Base-by-base conservation (phyloP, 495 filamentous ascomycete species). In the Xanthoparmelia taractica region DNA sequence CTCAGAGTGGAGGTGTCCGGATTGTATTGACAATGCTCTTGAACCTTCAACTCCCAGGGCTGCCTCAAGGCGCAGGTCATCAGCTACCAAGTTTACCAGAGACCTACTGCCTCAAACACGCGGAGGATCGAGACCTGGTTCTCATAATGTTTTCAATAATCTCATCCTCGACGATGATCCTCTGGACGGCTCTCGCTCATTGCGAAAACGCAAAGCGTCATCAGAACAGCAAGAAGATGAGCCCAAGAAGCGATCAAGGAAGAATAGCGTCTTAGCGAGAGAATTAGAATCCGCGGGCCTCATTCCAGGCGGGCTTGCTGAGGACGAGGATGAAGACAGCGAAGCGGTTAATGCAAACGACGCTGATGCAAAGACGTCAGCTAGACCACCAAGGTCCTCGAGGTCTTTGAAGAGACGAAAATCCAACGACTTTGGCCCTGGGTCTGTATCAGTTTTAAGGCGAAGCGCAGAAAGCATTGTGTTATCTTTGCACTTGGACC, bases 161-260 rank as follows among this genome's bases (percentile, higher is more conserved):
- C 76, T 91, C 27, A 86, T 91, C 40, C 81, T 91, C 37, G 84
- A 88, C 59, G 90, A 91, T 58, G 90, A 95, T 68, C 82, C 88
- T 17, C 81, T 92, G 76, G 90, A 95, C 73, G 91, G 91, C 52
- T 91, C 91, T 4, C 86, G 92, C 59, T 83, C 90, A 54, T 76
- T 97, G 58, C 83, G 93, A 59, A 97, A 97, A 74, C 85, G 94
- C 52, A 96, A 96, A 75, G 78, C 82, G 38, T 82, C 83, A 27
- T 77, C 80, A 18, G 83, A 84, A 59, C 72, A 75, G 12, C 84
- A 85, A 56, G 83, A 84, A 15, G 50, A 54, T 52, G 71, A 77
- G 23, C 73, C 81, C 41, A 73, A 76, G 36, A 83, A 82, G 62
- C 72, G 79, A 62, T 70, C 71, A 40, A 75, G 78, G 20, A 71